These are phyloP conservation scores for Fusarium mundagurra DNA, from an alignment of 2,329 filamentous ascomycete species.

Conservation along the genomic window DNA sequence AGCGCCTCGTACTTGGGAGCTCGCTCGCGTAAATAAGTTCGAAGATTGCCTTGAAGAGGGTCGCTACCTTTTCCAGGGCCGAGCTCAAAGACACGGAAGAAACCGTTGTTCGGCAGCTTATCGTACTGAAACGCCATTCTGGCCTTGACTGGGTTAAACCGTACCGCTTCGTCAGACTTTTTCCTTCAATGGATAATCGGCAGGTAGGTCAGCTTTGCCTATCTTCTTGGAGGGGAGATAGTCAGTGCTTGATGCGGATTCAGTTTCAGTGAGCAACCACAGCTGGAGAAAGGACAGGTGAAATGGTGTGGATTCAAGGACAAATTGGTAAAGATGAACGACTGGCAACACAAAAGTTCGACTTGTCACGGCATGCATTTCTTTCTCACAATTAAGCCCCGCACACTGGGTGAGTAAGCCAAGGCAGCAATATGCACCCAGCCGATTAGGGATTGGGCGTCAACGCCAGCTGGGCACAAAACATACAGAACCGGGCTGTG, in stretches of 20 bases:
- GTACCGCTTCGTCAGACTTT: not conserved
- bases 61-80: rapidly evolving
- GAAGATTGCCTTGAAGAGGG: not conserved
- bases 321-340: rapidly evolving
- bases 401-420: not conserved
- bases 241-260: not conserved
- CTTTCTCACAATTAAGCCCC: rapidly evolving
- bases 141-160: not conserved
- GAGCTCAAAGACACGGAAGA: not conserved
- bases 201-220: rapidly evolving
- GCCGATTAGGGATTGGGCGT: not conserved
- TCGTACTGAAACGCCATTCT: not conserved
- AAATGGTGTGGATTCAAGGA: rapidly evolving
- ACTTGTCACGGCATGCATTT: rapidly evolving
- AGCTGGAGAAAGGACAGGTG: not conserved
- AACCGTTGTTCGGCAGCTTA: rapidly evolving
- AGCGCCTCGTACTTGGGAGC: not conserved
- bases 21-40: not conserved
- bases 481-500: not conserved
- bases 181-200: rapidly evolving
- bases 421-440: not conserved
- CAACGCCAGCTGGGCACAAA: not conserved
- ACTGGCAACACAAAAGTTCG: not conserved
- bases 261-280: not conserved
- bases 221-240: rapidly evolving